Base-by-base conservation (phyloP, 23 red algal genomes). In the Porphyridium purpureum region DNA sequence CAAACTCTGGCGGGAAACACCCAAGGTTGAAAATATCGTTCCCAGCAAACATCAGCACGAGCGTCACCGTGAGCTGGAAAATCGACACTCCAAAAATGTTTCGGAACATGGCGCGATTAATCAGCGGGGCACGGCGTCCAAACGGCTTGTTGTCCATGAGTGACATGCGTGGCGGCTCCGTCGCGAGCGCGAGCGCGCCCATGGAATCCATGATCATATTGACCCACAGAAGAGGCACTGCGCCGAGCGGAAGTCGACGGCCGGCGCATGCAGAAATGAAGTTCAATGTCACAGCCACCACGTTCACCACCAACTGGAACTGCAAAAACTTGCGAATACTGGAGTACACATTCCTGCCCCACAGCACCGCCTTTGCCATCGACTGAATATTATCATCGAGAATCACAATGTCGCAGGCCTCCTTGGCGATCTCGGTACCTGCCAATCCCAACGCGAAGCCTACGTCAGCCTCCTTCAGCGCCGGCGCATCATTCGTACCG, bases 191-290 rank as follows among this genome's bases (percentile, higher is more conserved):
- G 21, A 93, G 67, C 36, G 84, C 84, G 29, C 84, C 84, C 68
- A 93, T 75, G 5, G 84, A 93, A 35, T 93, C 84, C 84, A 93
- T 93, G 5, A 93, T 80, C 68, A 93, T 80, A 33, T 93, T 93
- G 50, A 93, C 84, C 84, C 84, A 93, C 0, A 93, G 68, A n/a
- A 93, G 56, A 3, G 84, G 84, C 31, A 93, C 74, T 23, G 84
- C 58, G 1, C 64, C 65, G 20, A 93, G 50, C 22, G 84, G 84
- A 19, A 93, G 67, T 34, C 49, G 35, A 35, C 35, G 31, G 6
- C 74, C 74, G 4, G 84, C 84, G 58, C 73, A 80, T 3, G 84
- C 84, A 36, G 73, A 75, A n/a, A 93, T 61, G 17, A 93, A 80
- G 41, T 93, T 80, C 14, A 93, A 67, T 21, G 63, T 46, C 14